A percentile compares a stretch with the other conserved stretches of the same genome.
phyloP scores from a whole-genome alignment of 192 early-diverging fungal species.

The Haplosporangium gracile region DNA sequence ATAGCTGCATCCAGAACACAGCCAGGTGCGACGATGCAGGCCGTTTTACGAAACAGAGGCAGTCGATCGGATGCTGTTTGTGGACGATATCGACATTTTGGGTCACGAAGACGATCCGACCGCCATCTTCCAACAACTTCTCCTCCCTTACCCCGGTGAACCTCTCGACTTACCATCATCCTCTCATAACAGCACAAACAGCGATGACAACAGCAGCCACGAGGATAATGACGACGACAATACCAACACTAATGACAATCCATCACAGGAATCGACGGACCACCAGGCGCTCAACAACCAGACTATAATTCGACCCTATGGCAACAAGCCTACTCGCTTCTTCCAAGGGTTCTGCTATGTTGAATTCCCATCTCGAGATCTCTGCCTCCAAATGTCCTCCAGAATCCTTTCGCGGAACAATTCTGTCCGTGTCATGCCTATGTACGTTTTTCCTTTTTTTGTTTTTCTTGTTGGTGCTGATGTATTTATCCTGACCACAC shows the following conservation, averaged over 20 bases:
- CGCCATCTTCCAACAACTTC: constrained; percentile 32
- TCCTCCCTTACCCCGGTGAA: constrained; percentile 23
- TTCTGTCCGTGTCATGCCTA: constrained; percentile 53
- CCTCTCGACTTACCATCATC: background rate
- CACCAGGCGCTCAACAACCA: constrained; percentile 16
- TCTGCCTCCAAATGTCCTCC: constrained; percentile 32
- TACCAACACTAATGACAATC: background rate
- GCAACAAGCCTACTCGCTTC: constrained; percentile 48
- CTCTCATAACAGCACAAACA: background rate
- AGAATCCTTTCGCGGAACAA: constrained; percentile 45
- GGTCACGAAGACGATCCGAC: constrained; percentile 37
- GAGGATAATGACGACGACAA: background rate
- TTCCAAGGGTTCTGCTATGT: constrained; percentile 56
- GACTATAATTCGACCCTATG: constrained; percentile 43
- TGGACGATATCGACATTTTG: constrained; percentile 46
- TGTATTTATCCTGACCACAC: no score
- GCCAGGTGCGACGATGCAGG: constrained; percentile 26
- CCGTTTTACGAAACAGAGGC: constrained; percentile 40
- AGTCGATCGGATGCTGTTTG: constrained; percentile 51
- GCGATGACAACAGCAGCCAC: background rate
- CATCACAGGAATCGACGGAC: background rate
- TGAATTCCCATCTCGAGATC: constrained; percentile 38
- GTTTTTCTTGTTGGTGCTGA: background rate
- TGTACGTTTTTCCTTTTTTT: constrained; percentile 21
- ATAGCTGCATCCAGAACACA: constrained; percentile 46